Base-by-base conservation (phyloP, 2,329 filamentous ascomycete species). In the Cytospora mali region DNA sequence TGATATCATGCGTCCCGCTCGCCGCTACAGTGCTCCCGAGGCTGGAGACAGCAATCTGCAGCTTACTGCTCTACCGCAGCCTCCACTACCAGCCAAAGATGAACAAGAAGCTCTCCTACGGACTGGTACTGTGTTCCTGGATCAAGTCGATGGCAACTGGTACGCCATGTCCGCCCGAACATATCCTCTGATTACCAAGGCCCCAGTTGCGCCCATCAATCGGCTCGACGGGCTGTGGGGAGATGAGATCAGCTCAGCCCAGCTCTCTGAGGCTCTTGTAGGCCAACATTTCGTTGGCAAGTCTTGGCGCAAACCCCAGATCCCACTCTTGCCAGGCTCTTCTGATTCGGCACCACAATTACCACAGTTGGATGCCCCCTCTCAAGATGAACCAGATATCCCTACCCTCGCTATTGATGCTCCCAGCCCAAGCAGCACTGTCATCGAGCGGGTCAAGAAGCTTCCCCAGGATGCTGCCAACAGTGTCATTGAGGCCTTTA, bases 71-170 rank as follows among this genome's bases (percentile, higher is more conserved):
- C 85, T 99, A 5, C 92, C 94, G 1, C 95, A 98, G 71, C 95
- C 95, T 0, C 80, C 87, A 25, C 87, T 91, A 69, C 88, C 84
- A 2, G 73, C 78, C 4, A 76, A 78, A 21, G 80, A 85, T 57
- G 78, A 81, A n/a, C 74, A 77, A 2, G 76, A 77, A 18, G 77
- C 77, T 28, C 79, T 82, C 39, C 80, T 84, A 53, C 81, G 88
- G 33, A 83, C 81, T 66, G 82, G 84, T 65, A 87, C 85, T 62
- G 87, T 97, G 0, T 96, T 95, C 71, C 83, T 98, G 64, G 97
- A 97, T 73, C 89, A 89, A 68, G 97, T 93, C 1, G 80, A 82
- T n/a, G 94, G 93, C 31, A 90, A 91, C 65, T 98, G 94, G 93
- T 99, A 94, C 74, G 95, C 93, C 33, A 84, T 98, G 76, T 97